phyloP scores from a whole-genome alignment of 2,329 filamentous ascomycete species.

The Neofusicoccum umdonicola region DNA sequence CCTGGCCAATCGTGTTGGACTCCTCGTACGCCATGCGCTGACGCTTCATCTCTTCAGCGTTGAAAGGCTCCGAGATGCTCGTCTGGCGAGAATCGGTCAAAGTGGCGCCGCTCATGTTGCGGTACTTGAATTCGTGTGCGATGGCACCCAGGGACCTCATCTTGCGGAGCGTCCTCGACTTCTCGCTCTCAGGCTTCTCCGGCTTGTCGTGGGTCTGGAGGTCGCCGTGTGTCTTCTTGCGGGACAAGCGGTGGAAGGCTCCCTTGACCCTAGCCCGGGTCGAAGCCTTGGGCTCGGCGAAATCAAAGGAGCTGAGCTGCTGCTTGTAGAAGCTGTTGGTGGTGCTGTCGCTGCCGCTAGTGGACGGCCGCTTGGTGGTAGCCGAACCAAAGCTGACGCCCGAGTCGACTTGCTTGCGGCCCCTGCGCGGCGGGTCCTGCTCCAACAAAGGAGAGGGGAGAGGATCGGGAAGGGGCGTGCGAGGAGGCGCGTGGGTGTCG shows the following conservation, averaged over 20 bases:
- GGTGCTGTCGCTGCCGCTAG: constrained; percentile 24
- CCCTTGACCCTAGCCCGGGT: constrained; percentile 43
- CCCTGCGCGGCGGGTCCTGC: constrained; percentile 34
- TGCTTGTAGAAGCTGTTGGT: constrained; percentile 21
- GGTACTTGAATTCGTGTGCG: constrained; percentile 22
- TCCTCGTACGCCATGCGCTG: constrained; percentile 35
- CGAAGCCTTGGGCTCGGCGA: constrained; percentile 39
- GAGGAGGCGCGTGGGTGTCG: constrained; percentile 6
- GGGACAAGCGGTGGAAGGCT: neutral
- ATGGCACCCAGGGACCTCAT: constrained; percentile 30
- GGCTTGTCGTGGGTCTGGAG: neutral
- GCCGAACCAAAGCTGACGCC: constrained; percentile 58
- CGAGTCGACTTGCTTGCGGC: constrained; percentile 59
- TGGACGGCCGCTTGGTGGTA: constrained; percentile 28
- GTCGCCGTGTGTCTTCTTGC: constrained; percentile 10
- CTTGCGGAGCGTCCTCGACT: constrained; percentile 34
- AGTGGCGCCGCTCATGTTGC: constrained; percentile 14
- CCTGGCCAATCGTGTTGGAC: constrained; percentile 21
- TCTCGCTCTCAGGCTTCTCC: constrained; percentile 24
- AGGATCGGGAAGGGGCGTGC: neutral
- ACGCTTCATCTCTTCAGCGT: constrained; percentile 37
- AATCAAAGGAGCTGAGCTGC: constrained; percentile 13
- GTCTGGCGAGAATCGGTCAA: constrained; percentile 9
- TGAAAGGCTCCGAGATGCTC: constrained; percentile 34
- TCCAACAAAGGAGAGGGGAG: constrained; percentile 31